Base-by-base conservation (phyloP, 208 protist genomes). In the Acanthamoeba triangularis region DNA sequence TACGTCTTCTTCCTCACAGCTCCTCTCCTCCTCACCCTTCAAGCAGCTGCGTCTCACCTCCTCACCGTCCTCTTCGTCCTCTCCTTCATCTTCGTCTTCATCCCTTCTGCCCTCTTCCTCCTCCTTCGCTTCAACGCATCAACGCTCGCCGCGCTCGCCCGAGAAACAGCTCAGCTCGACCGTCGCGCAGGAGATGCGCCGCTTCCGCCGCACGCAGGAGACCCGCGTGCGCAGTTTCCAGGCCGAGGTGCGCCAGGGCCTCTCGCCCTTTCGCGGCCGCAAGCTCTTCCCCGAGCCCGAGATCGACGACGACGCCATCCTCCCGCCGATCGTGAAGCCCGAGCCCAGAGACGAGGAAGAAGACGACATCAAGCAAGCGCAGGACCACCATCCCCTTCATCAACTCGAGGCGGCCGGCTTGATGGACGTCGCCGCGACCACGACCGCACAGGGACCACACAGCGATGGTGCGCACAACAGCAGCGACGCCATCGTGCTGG, bases 221-320 rank as follows among this genome's bases (percentile, higher is more conserved):
- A 41, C 59, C 52, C 84, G 84, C 20, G 35, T 69, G 18, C 84
- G 84, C 10, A 33, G 4, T n/a, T 63, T 69, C 54, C 47, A 69
- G 25, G 54, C n/a, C 54, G 84, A 52, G 33, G 56, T 91, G n/a
- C 54, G 25, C 5, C 28, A 33, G 28, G 84, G 56, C 37, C 56
- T 63, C 52, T 69, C 59, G 84, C 56, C 56, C 56, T 91, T 91
- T 14, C 56, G 84, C 25, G 56, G 49, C 84, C 84, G 84, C 25
- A 69, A 63, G 56, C 59, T 69, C 84, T 69, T 72, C 54, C 56
- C 84, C 47, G 59, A 91, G 25, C 84, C 56, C 54, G 49, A 91
- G 7, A 69, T 91, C 47, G 84, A 85, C 47, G 76, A 85, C 76
- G 76, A 85, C 47, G 35, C 76, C 76, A 85, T 85, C 76, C 76